Base-by-base conservation (phyloP, 805 yeast species). In the Hanseniaspora valbyensis region DNA sequence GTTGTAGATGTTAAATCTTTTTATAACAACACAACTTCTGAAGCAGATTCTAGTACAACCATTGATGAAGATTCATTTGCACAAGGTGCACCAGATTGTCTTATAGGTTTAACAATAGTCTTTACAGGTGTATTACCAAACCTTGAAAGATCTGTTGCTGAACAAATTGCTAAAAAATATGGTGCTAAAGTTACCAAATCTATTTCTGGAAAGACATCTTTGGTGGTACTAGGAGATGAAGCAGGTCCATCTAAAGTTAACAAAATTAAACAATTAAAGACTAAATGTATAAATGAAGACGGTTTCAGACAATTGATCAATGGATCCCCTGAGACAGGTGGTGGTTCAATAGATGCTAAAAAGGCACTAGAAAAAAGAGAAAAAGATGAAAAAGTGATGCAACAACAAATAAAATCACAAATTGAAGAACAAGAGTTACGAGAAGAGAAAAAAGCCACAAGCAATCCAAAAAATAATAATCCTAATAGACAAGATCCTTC, bases 191-290 rank as follows among this genome's bases (percentile, higher is more conserved):
- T 90, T 16, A 85, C 94, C 4, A 79, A 85, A 57, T 76, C 95
- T 0, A 81, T 90, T 24, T 83, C 92, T 51, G 78, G 86, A 10
- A 85, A 82, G 59, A 92, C 98, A 0, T 76, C 87, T 22, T 71
- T 88, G 42, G 95, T 90, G 2, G 96, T 92, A 1, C 71, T 92
- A 28, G 98, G 98, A 7, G 87, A 75, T 48, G 96, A 92, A 57
- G 97, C 98, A 2, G 98, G 98, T 0, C 96, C 97, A 2, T 79
- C 87, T n/a, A 92, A 92, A 65, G 78, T 92, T 39, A 77, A 77
- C 58, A 85, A 81, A 59, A 90, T 94, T 56, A 81, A 77, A 58
- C 76, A 78, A 48, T 69, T 80, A 55, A 74, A 76, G 7, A 77
- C 86, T 50, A 89, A 89, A 65, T 87, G 94, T 37, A 81, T 90